Evolutionary conservation across 1,284 basidiomycete genomes (phyloP).

Genomic region (Marasmius sp.): DNA sequence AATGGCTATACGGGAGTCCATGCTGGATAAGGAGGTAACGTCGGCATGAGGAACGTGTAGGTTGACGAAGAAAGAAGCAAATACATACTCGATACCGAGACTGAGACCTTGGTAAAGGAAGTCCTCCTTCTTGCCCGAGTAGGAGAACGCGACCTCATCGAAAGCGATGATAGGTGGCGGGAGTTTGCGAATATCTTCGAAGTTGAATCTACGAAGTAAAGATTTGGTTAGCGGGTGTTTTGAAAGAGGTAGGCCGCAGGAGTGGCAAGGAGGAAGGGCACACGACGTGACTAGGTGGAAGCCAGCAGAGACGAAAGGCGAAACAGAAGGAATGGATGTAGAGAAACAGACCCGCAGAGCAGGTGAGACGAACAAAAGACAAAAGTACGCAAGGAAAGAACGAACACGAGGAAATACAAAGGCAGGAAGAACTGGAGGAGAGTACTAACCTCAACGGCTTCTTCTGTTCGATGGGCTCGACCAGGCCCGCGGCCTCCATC

Average conservation of each 20-base stretch:
- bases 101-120: constrained; percentile 87
- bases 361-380: neutral
- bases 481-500: constrained; percentile 99
- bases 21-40: constrained; percentile 45
- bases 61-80: neutral
- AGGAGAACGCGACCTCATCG: constrained; percentile 92
- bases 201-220: constrained; percentile 69
- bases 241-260: neutral
- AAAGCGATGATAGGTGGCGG: constrained; percentile 98
- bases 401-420: neutral
- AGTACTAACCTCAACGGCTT: constrained; percentile 57
- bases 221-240: neutral
- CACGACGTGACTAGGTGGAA: neutral
- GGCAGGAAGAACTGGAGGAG: neutral
- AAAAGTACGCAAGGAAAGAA: neutral
- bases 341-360: neutral
- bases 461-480: constrained; percentile 83
- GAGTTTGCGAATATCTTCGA: constrained; percentile 91
- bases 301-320: neutral
- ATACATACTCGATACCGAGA: constrained; percentile 89
- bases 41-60: too few species aligned
- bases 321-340: too few species aligned
- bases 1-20: constrained; percentile 96
- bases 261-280: neutral
- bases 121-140: constrained; percentile 87